Conservation (phyloP, 495 filamentous ascomycete species). For the Friedmanniomyces endolithicus region DNA sequence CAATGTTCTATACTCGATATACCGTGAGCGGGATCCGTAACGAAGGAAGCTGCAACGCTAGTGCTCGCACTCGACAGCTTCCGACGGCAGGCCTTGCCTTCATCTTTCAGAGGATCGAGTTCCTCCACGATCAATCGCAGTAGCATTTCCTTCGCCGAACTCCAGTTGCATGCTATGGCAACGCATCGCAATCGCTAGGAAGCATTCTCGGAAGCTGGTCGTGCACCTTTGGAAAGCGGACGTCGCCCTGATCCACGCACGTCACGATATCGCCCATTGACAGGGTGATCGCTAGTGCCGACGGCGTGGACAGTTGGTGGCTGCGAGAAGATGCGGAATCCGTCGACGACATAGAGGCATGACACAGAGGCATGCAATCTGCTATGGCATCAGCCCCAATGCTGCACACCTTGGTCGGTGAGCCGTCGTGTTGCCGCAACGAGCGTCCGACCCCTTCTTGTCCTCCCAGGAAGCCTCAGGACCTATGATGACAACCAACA, state of each 20-base stretch:
- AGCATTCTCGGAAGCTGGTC: neutral
- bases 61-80: slow-evolving; percentile 15
- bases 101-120: slow-evolving; percentile 19
- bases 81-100: slow-evolving; percentile 11
- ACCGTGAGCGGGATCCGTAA: slow-evolving; percentile 15
- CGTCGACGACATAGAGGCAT: too few relatives aligned
- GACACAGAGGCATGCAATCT: too few relatives aligned
- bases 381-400: too few relatives aligned
- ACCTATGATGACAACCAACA: too few relatives aligned
- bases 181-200: slow-evolving; percentile 15
- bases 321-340: too few relatives aligned
- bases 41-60: slow-evolving; percentile 2
- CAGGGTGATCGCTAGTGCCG: neutral
- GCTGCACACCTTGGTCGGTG: too few relatives aligned
- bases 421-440: too few relatives aligned
- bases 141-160: slow-evolving; percentile 16
- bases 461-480: too few relatives aligned
- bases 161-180: slow-evolving; percentile 18
- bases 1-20: slow-evolving; percentile 4
- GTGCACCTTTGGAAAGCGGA: neutral
- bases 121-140: slow-evolving; percentile 16
- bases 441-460: too few relatives aligned
- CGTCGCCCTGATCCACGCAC: neutral
- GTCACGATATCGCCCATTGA: neutral
- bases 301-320: too few relatives aligned